Percentiles rank a stretch among this genome's conserved stretches.
phyloP scores from a whole-genome alignment of 1,284 basidiomycete genomes.

The Serendipita sp. region DNA sequence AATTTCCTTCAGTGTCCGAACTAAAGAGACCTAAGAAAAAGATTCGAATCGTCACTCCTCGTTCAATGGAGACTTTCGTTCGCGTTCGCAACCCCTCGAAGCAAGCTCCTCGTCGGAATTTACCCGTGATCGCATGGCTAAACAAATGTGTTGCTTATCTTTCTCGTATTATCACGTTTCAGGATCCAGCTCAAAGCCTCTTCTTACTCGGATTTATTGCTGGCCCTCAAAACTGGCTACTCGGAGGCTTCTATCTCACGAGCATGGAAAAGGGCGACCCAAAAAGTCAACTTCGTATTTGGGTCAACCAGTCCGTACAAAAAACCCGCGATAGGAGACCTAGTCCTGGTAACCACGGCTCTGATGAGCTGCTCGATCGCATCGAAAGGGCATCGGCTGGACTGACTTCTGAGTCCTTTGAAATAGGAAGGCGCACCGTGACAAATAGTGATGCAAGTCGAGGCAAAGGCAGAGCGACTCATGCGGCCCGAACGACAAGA shows the following conservation, averaged over 20 bases:
- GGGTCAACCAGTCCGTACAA: not conserved
- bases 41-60: not conserved
- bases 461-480: not conserved
- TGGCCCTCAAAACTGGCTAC: not conserved
- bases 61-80: not conserved
- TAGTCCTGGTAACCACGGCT: too few species aligned
- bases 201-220: not conserved
- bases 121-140: too few species aligned
- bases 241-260: not conserved
- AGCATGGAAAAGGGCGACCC: not conserved
- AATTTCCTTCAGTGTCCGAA: not conserved
- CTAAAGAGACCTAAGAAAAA: not conserved
- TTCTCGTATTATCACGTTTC: not conserved
- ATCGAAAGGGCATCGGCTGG: constrained; percentile 1
- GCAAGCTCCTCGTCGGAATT: too few species aligned
- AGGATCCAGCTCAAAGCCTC: not conserved
- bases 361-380: not conserved
- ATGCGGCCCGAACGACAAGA: not conserved
- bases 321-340: not conserved
- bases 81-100: too few species aligned
- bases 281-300: not conserved
- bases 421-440: not conserved
- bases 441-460: not conserved
- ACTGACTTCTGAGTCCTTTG: not conserved
- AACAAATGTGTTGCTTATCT: not conserved